Evolutionary conservation across 352 stramenopile genomes (phyloP).

Genomic region (Phytophthora pini): DNA sequence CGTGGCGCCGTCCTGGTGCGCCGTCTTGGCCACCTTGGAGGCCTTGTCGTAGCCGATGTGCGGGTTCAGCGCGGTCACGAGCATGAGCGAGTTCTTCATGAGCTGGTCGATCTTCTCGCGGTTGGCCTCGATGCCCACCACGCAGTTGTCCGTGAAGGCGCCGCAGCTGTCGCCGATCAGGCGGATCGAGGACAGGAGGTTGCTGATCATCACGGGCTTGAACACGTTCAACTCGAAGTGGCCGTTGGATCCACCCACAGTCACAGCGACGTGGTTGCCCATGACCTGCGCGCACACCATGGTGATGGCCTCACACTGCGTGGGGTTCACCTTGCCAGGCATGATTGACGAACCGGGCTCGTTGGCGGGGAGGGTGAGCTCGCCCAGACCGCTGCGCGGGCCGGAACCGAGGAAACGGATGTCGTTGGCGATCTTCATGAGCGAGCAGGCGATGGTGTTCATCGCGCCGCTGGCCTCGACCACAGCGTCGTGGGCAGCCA

Average conservation of each 20-base stretch:
- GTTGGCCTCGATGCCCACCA: constrained; percentile 93
- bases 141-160: constrained; percentile 94
- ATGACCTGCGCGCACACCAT: constrained; percentile 97
- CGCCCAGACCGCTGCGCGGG: constrained; percentile 61
- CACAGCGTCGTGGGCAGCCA: constrained; percentile 72
- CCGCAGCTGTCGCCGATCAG: constrained; percentile 90
- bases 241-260: constrained; percentile 93
- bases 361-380: constrained; percentile 72
- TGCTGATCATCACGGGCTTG: constrained; percentile 97
- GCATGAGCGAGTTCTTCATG: constrained; percentile 96
- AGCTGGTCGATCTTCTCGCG: constrained; percentile 91
- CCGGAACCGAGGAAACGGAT: constrained; percentile 76
- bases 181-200: constrained; percentile 78
- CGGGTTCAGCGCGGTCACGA: constrained; percentile 97
- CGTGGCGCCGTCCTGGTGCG: constrained; percentile 93
- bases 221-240: constrained; percentile 99
- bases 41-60: constrained; percentile 98
- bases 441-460: constrained; percentile 75
- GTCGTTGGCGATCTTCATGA: constrained; percentile 86
- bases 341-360: constrained; percentile 81
- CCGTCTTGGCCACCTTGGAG: constrained; percentile 96
- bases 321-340: constrained; percentile 85
- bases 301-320: constrained; percentile 96
- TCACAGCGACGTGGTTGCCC: constrained; percentile 95
- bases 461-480: constrained; percentile 73